Evolutionary conservation across 1,284 basidiomycete species (phyloP).

Genomic region (Porphyrellus sp.): DNA sequence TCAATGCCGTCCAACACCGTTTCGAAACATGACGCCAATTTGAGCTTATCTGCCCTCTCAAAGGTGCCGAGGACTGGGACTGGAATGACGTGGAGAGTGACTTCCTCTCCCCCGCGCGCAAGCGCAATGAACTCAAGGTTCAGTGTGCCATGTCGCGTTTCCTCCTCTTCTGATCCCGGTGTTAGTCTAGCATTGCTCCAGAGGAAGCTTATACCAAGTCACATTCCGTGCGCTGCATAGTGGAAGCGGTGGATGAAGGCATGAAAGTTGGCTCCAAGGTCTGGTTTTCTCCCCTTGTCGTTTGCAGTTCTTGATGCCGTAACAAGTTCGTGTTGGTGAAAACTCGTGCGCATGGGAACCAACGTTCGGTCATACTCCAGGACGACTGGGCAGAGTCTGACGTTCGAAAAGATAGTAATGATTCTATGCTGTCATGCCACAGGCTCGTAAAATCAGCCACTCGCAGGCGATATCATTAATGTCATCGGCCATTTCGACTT

Average conservation of each 20-base stretch:
- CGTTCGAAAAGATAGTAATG: slow-evolving; percentile 46
- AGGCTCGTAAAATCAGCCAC: neutral
- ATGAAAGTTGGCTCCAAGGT: slow-evolving; percentile 21
- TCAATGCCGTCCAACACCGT: slow-evolving; percentile 8
- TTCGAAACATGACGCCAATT: slow-evolving; percentile 7
- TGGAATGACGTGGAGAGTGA: slow-evolving; percentile 49
- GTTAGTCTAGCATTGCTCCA: slow-evolving; percentile 19
- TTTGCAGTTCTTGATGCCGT: slow-evolving; percentile 4
- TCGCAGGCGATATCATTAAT: slow-evolving; percentile 73
- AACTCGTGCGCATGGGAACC: slow-evolving; percentile 40
- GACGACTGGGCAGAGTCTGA: slow-evolving; percentile 68
- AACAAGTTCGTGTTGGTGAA: slow-evolving; percentile 44
- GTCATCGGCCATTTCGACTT: slow-evolving; percentile 60
- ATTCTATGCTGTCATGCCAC: neutral
- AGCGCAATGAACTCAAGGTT: slow-evolving; percentile 25
- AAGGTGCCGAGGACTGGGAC: slow-evolving; percentile 49
- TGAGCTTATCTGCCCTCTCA: slow-evolving; percentile 38
- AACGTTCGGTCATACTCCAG: slow-evolving; percentile 49
- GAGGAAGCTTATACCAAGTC: slow-evolving; percentile 30
- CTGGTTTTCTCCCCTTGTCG: neutral
- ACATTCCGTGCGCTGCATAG: slow-evolving; percentile 50
- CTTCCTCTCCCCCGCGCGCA: slow-evolving; percentile 37
- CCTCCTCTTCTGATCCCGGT: neutral
- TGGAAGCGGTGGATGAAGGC: slow-evolving; percentile 41
- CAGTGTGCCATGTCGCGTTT: neutral